Base-by-base conservation (phyloP, 768 basidiomycete genomes). In the Boletus insuetus region DNA sequence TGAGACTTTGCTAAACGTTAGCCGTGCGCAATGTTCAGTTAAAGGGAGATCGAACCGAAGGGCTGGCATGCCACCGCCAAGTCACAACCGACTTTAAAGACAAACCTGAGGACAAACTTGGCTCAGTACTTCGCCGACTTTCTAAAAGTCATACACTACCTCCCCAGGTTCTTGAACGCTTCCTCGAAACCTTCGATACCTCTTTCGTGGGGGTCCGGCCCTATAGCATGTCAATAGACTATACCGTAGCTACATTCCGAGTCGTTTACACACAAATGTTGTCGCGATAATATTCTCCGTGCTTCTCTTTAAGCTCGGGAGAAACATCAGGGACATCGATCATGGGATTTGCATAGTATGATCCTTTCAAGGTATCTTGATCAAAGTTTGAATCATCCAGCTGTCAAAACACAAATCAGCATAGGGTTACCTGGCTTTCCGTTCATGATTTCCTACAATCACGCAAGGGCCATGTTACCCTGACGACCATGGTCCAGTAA, bases 31-130 rank as follows among this genome's bases (percentile, higher is more conserved):
- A 24, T 14, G 32, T 39, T 43, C 13, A 22, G 20, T 47, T 16
- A 31, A 50, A 5, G 11, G 44, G 47, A n/a, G 45, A 63, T 39
- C 52, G 70, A 56, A 90, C 93, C 92, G 65, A 98, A 96, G 38
- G 87, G 85, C 67, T 98, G 92, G 67, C 96, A 98, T 17, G 97
- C 96, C 12, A 66, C 74, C 2, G 94, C 94, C 32, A 99, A 72
- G 53, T 89, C 77, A 58, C 84, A 81, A 14, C 96, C 97, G 24
- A 95, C 84, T 41, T 85, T 68, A 64, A 92, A 94, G 49, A 99
- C 79, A 53, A 92, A 85, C 58, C 87, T 91, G 51, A 29, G 29
- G 32, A 56, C 20, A 24, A 43, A 46, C 29, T 29, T 29, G 31
- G 46, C 26, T 69, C 40, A 56, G 32, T 26, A 26, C 12, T 22